Evolutionary conservation across 305 asterid species (phyloP), one percentile per base, ranked within the genome.

Genomic region (Fraxinus nigra): DNA sequence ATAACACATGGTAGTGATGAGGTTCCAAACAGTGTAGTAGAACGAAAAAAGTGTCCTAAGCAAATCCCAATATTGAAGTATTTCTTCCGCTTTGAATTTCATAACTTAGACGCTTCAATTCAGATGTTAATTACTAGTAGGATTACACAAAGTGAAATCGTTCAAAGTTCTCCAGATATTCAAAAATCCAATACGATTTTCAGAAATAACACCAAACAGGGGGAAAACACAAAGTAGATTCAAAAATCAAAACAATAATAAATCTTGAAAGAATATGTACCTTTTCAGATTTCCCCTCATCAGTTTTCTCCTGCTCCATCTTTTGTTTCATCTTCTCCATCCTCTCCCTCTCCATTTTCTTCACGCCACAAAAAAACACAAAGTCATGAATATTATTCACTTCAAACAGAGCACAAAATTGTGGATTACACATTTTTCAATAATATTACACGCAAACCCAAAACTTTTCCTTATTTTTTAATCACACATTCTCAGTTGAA

Each of bases 281-380:
- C 90, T 87, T 87, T 33, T 80, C 87, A n/a, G 92, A 75, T 82
- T 86, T 87, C 24, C 84, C 92, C 90, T 87, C 86, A 26, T 80
- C 87, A n/a, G 92, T 70, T 82, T 86, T 87, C 82, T 85, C 91
- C 82, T 48, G 84, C 78, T 90, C 91, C 34, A 69, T 76, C 83
- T 84, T 86, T 85, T 84, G 88, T 83, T 89, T 88, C 85, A 9
- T 46, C 84, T 90, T 88, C 84, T 90, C 91, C 90, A 84, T 24
- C 88, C 63, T 86, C 76, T 89, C 90, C 65, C 82, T 89, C 88
- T 87, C 93, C 89, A 88, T 88, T 87, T 85, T 88, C 90, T 89
- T 82, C 85, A 78, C 4, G 35, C 32, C 82, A 76, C 80, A 56
- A 32, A 10, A 20, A 80, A 79, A 9, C 16, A 40, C 7, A 9